Percentiles rank a stretch among this genome's conserved stretches.
These are phyloP conservation scores for Helicocarpus griseus DNA, from an alignment of 2,329 filamentous ascomycete genomes.

Conservation along the genomic window DNA sequence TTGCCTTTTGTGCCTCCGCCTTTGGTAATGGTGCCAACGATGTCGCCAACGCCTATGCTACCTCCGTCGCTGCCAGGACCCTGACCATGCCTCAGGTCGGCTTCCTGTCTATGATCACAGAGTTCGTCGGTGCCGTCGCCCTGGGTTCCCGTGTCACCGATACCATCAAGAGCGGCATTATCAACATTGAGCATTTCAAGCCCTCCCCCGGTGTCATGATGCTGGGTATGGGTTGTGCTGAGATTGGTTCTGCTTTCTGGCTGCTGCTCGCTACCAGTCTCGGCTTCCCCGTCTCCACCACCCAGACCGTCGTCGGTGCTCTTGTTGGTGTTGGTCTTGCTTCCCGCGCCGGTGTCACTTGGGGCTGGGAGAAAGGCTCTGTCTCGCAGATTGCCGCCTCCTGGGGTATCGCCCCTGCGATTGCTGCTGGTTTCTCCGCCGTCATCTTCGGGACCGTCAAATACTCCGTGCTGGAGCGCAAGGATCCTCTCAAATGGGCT, in stretches of 20 bases:
- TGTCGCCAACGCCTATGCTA: conserved; percentile 48
- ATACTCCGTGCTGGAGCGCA: conserved; percentile 40
- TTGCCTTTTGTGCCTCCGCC: conserved; percentile 27
- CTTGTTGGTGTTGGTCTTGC: conserved; percentile 25
- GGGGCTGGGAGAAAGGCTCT: conserved; percentile 36
- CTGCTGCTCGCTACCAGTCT: conserved; percentile 25
- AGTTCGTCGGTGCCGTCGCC: conserved; percentile 45
- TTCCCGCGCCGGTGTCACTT: conserved; percentile 25
- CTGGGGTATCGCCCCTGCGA: conserved; percentile 41
- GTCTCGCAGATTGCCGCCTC: conserved; percentile 40
- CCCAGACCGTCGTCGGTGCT: conserved; percentile 32
- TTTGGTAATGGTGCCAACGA: conserved; percentile 37
- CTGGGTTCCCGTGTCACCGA: conserved; percentile 38
- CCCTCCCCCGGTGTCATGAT: conserved; percentile 27
- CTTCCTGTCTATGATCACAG: conserved; percentile 39
- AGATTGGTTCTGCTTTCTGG: conserved; percentile 29
- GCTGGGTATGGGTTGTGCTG: conserved; percentile 30
- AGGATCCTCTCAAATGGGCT: conserved; percentile 41
- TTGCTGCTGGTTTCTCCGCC: conserved; percentile 40
- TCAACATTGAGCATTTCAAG: conserved; percentile 29
- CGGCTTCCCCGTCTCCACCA: conserved; percentile 35
- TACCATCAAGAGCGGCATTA: conserved; percentile 38
- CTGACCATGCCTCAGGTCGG: conserved; percentile 45
- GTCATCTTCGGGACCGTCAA: conserved; percentile 43
- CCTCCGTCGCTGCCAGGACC: conserved; percentile 42